Evolutionary conservation across 371 early-diverging fungal species (phyloP), one percentile per base, ranked within the genome.

Genomic region (Mortierella sp.): DNA sequence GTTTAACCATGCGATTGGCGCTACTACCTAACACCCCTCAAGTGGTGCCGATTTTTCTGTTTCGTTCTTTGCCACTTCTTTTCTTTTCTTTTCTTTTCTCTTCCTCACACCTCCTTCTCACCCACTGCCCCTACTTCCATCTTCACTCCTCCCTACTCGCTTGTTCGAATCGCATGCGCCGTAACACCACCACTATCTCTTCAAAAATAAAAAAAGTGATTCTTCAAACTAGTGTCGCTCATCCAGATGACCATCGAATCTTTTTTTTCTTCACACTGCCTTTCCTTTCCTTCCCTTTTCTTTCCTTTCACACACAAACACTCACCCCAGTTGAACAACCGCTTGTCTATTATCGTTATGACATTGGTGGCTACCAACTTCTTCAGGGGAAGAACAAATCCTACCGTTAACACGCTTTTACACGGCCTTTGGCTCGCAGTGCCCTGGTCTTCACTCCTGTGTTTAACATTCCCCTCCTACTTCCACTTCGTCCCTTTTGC

Each of bases 311-410:
- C 18, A 73, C 63, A 46, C 21, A 38, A 10, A 2, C 7, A 43
- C 27, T 21, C 82, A 85, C 86, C 86, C 86, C 82, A 85, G 86
- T 85, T 85, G 86, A 85, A 85, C 86, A 85, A 85, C 86, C 86
- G 79, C 79, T 85, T 81, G 86, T 82, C 82, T 78, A 80, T 85
- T 85, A 85, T 82, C 72, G 86, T 85, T 85, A 85, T 78, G 81
- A 81, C 86, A 79, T 43, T 58, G 72, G 86, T 76, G 86, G 86
- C 86, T 85, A 85, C 86, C 82, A 85, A 85, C 86, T 85, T 38
- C 12, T 76, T 70, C 41, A 77, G 86, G 85, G 86, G 86, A 82
- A 85, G 86, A 85, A 29, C 75, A 82, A 85, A 78, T 35, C 4
- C 8, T 16, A 38, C n/a, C 60, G 18, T 32, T 60, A 60, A 38